A percentile compares a stretch with the other conserved stretches of the same genome.
Conservation (phyloP, 1,284 basidiomycete genomes). For the Flammula alnicola region DNA sequence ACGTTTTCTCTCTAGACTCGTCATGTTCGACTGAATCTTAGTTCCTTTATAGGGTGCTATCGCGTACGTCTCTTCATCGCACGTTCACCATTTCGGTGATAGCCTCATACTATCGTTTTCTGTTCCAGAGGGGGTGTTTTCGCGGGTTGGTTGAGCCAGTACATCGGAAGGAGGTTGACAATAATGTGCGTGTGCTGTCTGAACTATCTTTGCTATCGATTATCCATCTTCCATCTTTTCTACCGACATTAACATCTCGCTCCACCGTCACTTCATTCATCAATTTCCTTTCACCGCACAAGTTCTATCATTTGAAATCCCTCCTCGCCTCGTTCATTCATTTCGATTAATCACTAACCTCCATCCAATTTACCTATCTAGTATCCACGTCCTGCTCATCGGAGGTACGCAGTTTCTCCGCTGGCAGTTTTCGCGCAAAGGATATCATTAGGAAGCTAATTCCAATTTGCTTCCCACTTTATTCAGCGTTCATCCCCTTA, state of each 20-base stretch:
- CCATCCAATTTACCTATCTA: conserved; percentile 23
- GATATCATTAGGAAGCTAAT: too few species aligned
- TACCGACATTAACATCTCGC: neutral
- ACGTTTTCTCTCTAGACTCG: conserved; percentile 32
- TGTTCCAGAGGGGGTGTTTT: conserved; percentile 67
- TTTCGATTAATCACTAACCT: neutral
- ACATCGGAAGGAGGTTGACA: conserved; percentile 86
- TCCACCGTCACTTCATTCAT: neutral
- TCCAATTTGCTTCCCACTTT: too few species aligned
- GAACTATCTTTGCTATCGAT: conserved; percentile 17
- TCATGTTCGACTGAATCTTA: neutral
- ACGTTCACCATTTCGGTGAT: neutral
- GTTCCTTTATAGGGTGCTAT: conserved; percentile 66
- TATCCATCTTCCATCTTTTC: neutral
- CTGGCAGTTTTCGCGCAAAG: conserved; percentile 22
- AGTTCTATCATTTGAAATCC: conserved; percentile 8
- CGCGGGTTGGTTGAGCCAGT: conserved; percentile 83
- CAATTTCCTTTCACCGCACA: neutral
- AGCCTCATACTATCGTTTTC: too few species aligned
- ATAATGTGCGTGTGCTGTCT: conserved; percentile 61
- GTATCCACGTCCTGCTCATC: conserved; percentile 59
- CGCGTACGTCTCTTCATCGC: conserved; percentile 44
- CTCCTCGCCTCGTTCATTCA: neutral
- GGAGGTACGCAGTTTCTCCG: conserved; percentile 39
- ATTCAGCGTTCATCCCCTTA: conserved; percentile 72